Conservation (phyloP, 495 filamentous ascomycete species). For the Penicillium samsonianum region DNA sequence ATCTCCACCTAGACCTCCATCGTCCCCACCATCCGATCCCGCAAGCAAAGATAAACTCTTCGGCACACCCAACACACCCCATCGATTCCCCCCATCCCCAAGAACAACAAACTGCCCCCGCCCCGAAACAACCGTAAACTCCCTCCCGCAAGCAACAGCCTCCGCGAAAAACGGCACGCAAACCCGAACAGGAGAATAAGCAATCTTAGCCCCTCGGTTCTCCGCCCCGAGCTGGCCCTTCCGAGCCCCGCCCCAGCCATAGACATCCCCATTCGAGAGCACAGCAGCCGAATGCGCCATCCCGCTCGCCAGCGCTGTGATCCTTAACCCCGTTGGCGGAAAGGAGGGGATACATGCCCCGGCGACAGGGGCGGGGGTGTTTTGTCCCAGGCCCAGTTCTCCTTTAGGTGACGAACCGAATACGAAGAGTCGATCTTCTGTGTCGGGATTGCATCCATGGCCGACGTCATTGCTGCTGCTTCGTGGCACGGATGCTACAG, state of each 20-base stretch:
- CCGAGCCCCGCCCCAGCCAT: conserved; percentile 83
- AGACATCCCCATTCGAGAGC: conserved; percentile 71
- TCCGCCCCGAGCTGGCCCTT: conserved; percentile 78
- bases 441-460: neutral
- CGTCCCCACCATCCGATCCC: no score
- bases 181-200: conserved; percentile 62
- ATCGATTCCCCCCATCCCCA: conserved; percentile 64
- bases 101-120: conserved; percentile 60
- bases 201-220: conserved; percentile 38
- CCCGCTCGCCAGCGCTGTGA: conserved; percentile 65
- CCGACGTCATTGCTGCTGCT: conserved; percentile 8
- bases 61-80: conserved; percentile 53
- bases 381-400: conserved; percentile 64
- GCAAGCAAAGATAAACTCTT: conserved; percentile 33
- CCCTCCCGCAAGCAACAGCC: conserved; percentile 70
- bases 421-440: conserved; percentile 52
- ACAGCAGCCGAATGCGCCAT: conserved; percentile 76
- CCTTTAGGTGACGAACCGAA: conserved; percentile 68
- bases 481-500: conserved; percentile 43
- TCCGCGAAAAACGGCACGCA: conserved; percentile 51
- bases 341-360: conserved; percentile 55
- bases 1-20: neutral
- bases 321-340: conserved; percentile 51
- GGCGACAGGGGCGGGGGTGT: conserved; percentile 7
- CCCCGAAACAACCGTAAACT: conserved; percentile 70